Conservation (phyloP, 148 eudicot species). For the Silene latifolia region DNA sequence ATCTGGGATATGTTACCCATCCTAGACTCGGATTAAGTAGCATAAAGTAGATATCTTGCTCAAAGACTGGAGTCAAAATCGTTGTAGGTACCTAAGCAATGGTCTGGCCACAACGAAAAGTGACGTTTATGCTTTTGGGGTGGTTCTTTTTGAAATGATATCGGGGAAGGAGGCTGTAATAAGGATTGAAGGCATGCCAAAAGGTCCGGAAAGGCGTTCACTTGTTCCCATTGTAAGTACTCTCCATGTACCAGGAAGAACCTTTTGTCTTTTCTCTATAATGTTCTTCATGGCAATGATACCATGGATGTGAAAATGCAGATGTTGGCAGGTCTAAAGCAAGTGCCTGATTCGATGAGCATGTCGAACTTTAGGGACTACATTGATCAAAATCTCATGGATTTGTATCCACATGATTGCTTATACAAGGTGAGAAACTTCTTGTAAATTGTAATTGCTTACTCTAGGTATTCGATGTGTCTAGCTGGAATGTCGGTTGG, state of each 20-base stretch:
- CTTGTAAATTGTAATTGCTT: background rate
- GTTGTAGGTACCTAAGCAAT: conserved; percentile 75
- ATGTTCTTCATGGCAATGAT: background rate
- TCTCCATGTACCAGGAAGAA: background rate
- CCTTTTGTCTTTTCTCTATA: background rate
- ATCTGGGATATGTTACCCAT: too few relatives aligned
- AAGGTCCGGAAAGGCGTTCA: conserved; percentile 77
- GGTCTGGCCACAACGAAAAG: conserved; percentile 85
- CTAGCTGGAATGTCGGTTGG: background rate
- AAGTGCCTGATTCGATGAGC: conserved; percentile 76
- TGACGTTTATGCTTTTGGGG: conserved; percentile 96
- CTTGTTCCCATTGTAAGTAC: conserved; percentile 84
- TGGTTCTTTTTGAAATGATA: conserved; percentile 78
- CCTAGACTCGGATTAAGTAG: too few relatives aligned
- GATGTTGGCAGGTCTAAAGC: conserved; percentile 83
- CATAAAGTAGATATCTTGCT: too few relatives aligned
- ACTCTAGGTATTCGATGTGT: background rate
- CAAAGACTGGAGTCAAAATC: background rate
- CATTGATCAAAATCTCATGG: conserved; percentile 79
- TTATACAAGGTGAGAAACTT: conserved; percentile 69
- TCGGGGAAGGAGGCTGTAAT: conserved; percentile 90
- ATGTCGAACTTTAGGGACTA: conserved; percentile 71
- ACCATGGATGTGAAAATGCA: conserved; percentile 34
- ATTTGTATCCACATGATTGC: conserved; percentile 88
- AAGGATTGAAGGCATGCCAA: conserved; percentile 54